phyloP scores from a whole-genome alignment of 306 rosid genomes.

The Lupinus albus region DNA sequence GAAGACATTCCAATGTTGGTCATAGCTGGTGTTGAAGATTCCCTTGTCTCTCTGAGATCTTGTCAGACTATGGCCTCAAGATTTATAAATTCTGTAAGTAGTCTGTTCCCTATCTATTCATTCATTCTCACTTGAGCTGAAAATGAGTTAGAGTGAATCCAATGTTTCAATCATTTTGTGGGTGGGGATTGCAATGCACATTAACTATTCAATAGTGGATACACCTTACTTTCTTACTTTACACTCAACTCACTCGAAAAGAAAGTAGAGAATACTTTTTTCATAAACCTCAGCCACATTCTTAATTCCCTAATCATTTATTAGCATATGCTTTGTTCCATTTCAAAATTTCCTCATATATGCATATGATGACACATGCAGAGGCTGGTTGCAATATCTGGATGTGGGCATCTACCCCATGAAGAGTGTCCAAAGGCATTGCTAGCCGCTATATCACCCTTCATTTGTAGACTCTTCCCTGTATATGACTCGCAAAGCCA shows the following conservation, averaged over 20 bases:
- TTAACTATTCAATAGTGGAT: no score
- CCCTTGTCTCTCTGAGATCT: constrained; percentile 75
- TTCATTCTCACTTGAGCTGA: neutral
- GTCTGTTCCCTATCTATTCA: constrained; percentile 1
- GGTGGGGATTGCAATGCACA: no score
- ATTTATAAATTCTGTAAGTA: constrained; percentile 86
- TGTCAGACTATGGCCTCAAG: constrained; percentile 83
- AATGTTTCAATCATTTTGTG: no score
- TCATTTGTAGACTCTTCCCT: constrained; percentile 60
- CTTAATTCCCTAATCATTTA: constrained; percentile 6
- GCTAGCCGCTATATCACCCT: constrained; percentile 82
- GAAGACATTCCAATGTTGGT: constrained; percentile 77
- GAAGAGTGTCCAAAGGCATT: constrained; percentile 98
- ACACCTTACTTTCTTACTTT: no score
- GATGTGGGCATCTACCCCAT: constrained; percentile 99
- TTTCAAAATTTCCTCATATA: constrained; percentile 12
- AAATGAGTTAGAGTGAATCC: no score
- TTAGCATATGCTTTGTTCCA: neutral
- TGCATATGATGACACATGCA: constrained; percentile 43
- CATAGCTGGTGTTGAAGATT: constrained; percentile 86
- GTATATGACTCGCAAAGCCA: constrained; percentile 54
- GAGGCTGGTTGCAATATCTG: constrained; percentile 90
- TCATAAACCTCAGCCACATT: neutral
- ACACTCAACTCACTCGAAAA: no score
- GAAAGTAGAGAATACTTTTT: neutral